phyloP scores from a whole-genome alignment of 139 green algal genomes.

The Eudorina sp. region DNA sequence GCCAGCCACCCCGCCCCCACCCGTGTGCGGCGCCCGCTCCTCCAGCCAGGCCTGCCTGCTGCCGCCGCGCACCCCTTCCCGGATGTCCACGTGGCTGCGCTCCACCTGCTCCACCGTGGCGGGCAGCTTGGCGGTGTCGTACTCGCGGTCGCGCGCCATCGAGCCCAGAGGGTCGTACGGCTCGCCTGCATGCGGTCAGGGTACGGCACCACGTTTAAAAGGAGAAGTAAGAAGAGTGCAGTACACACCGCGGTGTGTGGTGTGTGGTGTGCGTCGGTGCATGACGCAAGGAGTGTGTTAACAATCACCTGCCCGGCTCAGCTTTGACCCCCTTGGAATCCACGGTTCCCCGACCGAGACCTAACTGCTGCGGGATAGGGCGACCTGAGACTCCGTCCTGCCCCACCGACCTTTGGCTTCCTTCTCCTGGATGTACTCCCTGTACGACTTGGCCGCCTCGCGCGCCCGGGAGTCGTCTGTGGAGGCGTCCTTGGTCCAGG shows the following conservation, averaged over 20 bases:
- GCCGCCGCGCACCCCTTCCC: not conserved
- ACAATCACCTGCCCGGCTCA: no score
- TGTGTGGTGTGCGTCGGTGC: no score
- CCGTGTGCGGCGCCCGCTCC: slow-evolving; percentile 13
- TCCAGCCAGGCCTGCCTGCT: slow-evolving; percentile 15
- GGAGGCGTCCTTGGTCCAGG: slow-evolving; percentile 47
- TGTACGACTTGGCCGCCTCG: slow-evolving; percentile 23
- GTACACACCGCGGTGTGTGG: not conserved
- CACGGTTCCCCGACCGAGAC: no score
- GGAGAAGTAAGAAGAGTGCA: no score
- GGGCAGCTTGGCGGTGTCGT: slow-evolving; percentile 46
- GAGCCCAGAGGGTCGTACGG: slow-evolving; percentile 42
- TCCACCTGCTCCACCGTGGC: slow-evolving; percentile 41
- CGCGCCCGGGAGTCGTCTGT: slow-evolving; percentile 2
- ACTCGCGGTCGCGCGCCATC: slow-evolving; percentile 26
- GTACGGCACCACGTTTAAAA: not conserved
- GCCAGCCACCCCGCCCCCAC: not conserved
- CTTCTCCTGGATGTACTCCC: slow-evolving; percentile 38
- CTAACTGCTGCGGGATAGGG: no score
- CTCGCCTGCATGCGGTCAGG: not conserved
- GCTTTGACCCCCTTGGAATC: no score
- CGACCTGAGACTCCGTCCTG: no score
- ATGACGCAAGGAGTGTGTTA: no score
- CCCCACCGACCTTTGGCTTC: slow-evolving; percentile 16
- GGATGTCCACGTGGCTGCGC: not conserved